phyloP scores from a whole-genome alignment of 768 basidiomycete genomes.

The Russula vinacea region DNA sequence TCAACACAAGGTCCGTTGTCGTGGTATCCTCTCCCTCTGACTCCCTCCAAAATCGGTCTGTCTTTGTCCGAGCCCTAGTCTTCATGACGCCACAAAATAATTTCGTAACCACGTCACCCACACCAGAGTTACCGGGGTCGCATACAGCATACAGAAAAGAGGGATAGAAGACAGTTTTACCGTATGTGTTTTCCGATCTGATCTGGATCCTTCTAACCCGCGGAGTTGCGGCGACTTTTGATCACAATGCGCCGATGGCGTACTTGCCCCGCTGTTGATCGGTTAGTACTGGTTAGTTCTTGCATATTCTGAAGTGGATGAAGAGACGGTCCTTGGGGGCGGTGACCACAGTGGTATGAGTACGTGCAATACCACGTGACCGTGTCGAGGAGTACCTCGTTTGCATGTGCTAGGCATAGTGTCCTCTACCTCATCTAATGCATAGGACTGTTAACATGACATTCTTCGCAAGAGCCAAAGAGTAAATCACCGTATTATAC shows the following conservation, averaged over 20 bases:
- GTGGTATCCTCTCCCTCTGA: background rate
- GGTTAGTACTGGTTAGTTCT: background rate
- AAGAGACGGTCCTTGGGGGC: background rate
- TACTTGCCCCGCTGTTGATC: background rate
- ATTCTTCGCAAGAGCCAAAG: background rate
- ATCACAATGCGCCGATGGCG: background rate
- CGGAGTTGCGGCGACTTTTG: background rate
- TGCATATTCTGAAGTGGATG: background rate
- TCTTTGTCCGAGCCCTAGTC: background rate
- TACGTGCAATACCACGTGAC: background rate
- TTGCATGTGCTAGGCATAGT: background rate
- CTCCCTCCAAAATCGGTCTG: background rate
- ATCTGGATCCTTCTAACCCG: background rate
- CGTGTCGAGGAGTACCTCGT: background rate
- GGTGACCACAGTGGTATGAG: background rate
- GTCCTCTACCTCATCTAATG: no score
- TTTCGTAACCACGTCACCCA: background rate
- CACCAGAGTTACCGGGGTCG: background rate
- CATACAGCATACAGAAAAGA: background rate
- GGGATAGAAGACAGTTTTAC: background rate
- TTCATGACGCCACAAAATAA: background rate
- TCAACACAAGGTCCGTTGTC: constrained; percentile 1
- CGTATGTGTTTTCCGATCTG: background rate
- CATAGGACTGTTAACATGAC: no score
- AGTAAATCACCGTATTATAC: background rate